Percentiles rank a stretch among this genome's conserved stretches.
Conservation (phyloP, 2,329 filamentous ascomycete species). For the Allantophomopsis lycopodina region DNA sequence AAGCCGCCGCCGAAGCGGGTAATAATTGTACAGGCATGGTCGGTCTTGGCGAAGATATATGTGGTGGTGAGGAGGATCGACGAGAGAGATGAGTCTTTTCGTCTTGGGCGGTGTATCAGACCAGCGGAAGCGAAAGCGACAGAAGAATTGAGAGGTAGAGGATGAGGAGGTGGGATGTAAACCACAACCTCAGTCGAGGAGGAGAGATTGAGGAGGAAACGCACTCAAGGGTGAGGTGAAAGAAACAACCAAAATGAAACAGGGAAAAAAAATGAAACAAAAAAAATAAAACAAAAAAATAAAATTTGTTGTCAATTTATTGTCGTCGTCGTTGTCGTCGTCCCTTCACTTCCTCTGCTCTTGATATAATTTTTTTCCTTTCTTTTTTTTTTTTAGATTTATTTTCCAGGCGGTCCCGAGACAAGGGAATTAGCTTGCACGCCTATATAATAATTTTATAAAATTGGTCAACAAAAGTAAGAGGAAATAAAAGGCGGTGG, state of each 20-base stretch:
- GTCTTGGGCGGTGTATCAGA: background rate
- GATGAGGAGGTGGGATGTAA: constrained; percentile 1
- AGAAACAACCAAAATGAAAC: constrained; percentile 2
- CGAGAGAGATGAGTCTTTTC: background rate
- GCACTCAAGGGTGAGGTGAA: constrained; percentile 18
- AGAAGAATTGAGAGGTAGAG: constrained; percentile 6
- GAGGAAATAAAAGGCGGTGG: constrained; percentile 33
- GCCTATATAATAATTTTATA: constrained; percentile 31
- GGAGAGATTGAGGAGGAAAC: constrained; percentile 9
- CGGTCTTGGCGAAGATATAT: background rate
- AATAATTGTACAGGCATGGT: constrained; percentile 83
- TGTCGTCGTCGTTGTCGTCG: no score
- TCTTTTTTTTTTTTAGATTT: no score
- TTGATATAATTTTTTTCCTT: no score
- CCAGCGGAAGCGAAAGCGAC: constrained; percentile 6
- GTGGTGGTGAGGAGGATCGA: background rate
- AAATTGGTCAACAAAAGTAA: constrained; percentile 8
- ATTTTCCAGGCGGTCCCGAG: constrained; percentile 31
- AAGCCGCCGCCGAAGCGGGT: constrained; percentile 89
- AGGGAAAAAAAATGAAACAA: constrained; percentile 17
- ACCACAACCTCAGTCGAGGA: background rate
- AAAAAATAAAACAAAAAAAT: constrained; percentile 23
- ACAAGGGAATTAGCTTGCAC: constrained; percentile 45
- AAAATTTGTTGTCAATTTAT: no score
- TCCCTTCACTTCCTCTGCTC: no score